Base-by-base conservation (phyloP, 768 basidiomycete species). In the Termitomyces sp. region DNA sequence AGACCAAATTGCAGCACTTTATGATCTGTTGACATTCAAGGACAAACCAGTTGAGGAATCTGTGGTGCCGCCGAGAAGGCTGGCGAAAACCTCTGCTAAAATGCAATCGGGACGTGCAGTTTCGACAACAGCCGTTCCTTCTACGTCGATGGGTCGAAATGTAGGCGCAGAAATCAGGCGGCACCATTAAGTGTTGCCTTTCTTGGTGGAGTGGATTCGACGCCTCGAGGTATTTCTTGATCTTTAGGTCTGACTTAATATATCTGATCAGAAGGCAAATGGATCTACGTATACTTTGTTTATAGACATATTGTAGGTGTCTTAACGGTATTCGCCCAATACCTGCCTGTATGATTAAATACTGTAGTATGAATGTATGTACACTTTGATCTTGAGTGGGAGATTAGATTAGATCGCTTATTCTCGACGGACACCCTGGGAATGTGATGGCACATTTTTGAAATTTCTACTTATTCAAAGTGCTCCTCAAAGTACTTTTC, bases 1-100 rank as follows among this genome's bases (percentile, higher is more conserved):
- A 24, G 91, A 96, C 74, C 94, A 96, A 72, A 95, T 98, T 58
- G 89, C 93, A n/a, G 84, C 89, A 0, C 72, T 97, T 27, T 95
- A 95, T 72, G 91, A 92, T 65, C 77, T 94, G 34, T 75, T 97
- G 62, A 79, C 77, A 41, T 94, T 91, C 76, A 82, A 84, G 65
- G 89, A 93, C 65, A 89, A 84, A 62, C 80, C 83, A 11, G 46
- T 68, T 2, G 61, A 66, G 1, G 70, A 73, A 50, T 70, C 70
- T 22, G 61, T 63, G 45, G 55, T 67, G 4, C 68, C 68, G 2
- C 67, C 67, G 3, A 59, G 44, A 44, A 63, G 51, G 24, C 24
- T 44, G 34, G 41, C 27, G 24, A 37, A 31, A 36, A 34, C 33
- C 18, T 18, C 36, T 42, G 53, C 13, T 24, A 55, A 55, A 49